These are phyloP conservation scores for Botrytis cinerea DNA, from an alignment of 2,329 filamentous ascomycete genomes.

Conservation along the genomic window DNA sequence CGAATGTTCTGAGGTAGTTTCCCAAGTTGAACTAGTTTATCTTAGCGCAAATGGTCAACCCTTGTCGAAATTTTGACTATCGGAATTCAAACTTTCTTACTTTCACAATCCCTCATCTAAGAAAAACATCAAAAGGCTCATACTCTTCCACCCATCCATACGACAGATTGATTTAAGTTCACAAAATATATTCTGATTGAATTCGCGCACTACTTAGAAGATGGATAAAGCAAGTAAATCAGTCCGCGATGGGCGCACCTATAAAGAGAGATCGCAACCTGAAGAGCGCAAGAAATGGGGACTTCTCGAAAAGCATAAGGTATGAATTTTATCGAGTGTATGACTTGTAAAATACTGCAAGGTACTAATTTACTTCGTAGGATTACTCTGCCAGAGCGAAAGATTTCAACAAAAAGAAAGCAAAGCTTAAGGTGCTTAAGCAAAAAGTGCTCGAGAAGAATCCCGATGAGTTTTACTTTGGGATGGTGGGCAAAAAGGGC, in stretches of 20 bases:
- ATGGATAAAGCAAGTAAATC: slow-evolving; percentile 28
- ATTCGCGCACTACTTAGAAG: slow-evolving; percentile 49
- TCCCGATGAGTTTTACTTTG: slow-evolving; percentile 73
- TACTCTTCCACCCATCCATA: neutral
- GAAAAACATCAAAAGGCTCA: slow-evolving; percentile 16
- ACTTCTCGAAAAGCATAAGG: slow-evolving; percentile 94
- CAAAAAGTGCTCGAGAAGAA: slow-evolving; percentile 66
- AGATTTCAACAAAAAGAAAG: slow-evolving; percentile 68
- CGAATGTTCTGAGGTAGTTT: slow-evolving; percentile 24
- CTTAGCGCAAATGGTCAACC: slow-evolving; percentile 11
- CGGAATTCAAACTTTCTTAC: slow-evolving; percentile 6
- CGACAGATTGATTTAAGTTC: neutral
- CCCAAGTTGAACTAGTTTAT: slow-evolving; percentile 19
- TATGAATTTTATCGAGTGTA: slow-evolving; percentile 40
- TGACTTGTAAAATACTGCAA: neutral
- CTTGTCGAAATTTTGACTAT: slow-evolving; percentile 19
- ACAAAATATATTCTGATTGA: slow-evolving; percentile 57
- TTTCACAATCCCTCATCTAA: neutral
- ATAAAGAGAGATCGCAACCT: slow-evolving; percentile 88
- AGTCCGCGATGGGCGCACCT: slow-evolving; percentile 61
- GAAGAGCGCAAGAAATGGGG: slow-evolving; percentile 82
- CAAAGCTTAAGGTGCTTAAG: slow-evolving; percentile 58
- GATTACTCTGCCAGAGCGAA: slow-evolving; percentile 66
- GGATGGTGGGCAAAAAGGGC: slow-evolving; percentile 65
- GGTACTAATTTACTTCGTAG: slow-evolving; percentile 40